Base-by-base conservation (phyloP, 1,284 basidiomycete genomes). In the Marasmius oreades region DNA sequence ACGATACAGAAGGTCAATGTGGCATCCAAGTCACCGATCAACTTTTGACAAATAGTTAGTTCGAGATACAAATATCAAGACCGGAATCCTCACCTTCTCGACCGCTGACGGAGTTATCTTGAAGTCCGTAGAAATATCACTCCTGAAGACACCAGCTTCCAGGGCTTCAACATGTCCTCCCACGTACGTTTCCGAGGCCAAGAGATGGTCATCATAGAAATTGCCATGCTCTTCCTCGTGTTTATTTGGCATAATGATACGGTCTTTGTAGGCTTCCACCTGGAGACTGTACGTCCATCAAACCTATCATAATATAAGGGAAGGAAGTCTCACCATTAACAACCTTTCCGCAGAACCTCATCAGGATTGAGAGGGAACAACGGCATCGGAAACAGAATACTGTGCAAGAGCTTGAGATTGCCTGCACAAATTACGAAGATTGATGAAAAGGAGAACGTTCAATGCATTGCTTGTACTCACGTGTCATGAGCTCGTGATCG, bases 351-450 rank as follows among this genome's bases (percentile, higher is more conserved):
- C 64, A 99, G 72, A 3, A 99, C 97, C 64, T 99, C 97, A 65
- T 99, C 97, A 1, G 97, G 95, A 66, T 90, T 91, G 56, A 99
- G 82, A 16, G 97, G 97, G 66, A 99, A 97, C 97, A 4, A 99
- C 97, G 1, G 97, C 97, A 80, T 99, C 97, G 69, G 97, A 99
- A 26, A 99, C 97, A 64, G 97, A 99, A 73, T 99, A 99, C 67
- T 96, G 92, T 0, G 97, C 96, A 11, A 99, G 85, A 1, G 86
- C 77, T 69, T 99, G 95, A 0, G 97, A 97, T 66, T 97, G 94
- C 37, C 94, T 95, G 61, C 20, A 20, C 39, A 42, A 16, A n/a
- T n/a, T n/a, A 42, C 7, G 14, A 20, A n/a, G 39, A 7, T 51
- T 37, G 8, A 26, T 31, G 7, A 50, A 6, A 16, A 14, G 52